Evolutionary conservation across 495 filamentous ascomycete genomes (phyloP).

Genomic region (Terfezia boudieri): DNA sequence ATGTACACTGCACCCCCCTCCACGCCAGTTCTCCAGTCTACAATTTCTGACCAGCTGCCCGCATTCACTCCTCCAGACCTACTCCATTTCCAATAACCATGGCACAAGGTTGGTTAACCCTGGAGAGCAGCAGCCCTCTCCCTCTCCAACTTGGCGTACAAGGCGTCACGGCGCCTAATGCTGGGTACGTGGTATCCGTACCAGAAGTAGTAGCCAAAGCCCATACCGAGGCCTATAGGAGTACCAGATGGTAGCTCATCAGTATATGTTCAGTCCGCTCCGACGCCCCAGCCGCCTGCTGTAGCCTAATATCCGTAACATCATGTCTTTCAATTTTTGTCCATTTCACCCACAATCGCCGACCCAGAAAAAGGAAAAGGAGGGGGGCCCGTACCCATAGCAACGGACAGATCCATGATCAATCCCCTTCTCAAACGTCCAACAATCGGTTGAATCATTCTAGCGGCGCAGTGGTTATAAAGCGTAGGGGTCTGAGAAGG

Average conservation of each 20-base stretch:
- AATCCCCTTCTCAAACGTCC: conserved; percentile 49
- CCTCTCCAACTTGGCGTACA: conserved; percentile 56
- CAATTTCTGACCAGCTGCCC: too few species aligned
- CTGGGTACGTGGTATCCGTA: conserved; percentile 67
- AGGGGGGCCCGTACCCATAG: conserved; percentile 34
- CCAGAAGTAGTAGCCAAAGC: conserved; percentile 58
- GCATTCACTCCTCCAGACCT: too few species aligned
- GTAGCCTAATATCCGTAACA: too few species aligned
- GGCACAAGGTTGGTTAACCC: neutral
- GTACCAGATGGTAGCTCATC: neutral
- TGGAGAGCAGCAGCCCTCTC: conserved; percentile 17
- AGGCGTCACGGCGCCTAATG: conserved; percentile 49
- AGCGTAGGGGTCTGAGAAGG: too few species aligned
- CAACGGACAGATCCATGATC: conserved; percentile 57
- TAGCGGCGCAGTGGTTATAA: too few species aligned
- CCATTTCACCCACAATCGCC: neutral
- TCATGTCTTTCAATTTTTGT: neutral
- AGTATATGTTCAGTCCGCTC: neutral
- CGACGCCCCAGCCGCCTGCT: neutral
- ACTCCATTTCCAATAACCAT: too few species aligned
- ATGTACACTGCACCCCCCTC: too few species aligned
- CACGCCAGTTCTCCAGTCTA: too few species aligned
- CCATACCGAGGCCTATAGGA: conserved; percentile 32
- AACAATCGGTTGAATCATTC: conserved; percentile 17
- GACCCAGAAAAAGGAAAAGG: conserved; percentile 2